Evolutionary conservation across 108 stramenopile species (phyloP).

Genomic region (Phaeodactylum tricornutum): DNA sequence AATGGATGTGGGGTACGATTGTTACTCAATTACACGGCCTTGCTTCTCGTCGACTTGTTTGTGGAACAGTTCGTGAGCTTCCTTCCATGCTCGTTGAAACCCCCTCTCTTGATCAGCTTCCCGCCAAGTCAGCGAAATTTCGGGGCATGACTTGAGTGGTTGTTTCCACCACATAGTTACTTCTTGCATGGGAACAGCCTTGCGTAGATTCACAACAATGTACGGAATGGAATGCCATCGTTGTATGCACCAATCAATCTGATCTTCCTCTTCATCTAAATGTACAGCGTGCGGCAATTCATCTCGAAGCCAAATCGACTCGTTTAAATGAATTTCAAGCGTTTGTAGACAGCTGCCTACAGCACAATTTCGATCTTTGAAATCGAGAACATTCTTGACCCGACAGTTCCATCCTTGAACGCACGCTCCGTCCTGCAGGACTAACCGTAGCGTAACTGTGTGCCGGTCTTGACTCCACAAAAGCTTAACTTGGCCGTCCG

Average conservation of each 20-base stretch:
- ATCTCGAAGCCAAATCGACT: conserved; percentile 13
- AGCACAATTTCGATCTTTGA: conserved; percentile 22
- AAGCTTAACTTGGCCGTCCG: conserved; percentile 2
- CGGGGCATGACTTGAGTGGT: conserved; percentile 22
- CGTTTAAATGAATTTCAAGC: background rate
- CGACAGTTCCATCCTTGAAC: conserved; percentile 3
- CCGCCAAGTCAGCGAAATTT: conserved; percentile 3
- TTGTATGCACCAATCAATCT: conserved; percentile 32
- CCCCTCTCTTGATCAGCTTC: background rate
- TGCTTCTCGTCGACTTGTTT: conserved; percentile 7
- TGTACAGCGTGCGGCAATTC: conserved; percentile 35
- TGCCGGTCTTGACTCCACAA: conserved; percentile 39
- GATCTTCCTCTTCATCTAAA: conserved; percentile 19
- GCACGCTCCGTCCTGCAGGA: conserved; percentile 10
- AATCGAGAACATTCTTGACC: conserved; percentile 11
- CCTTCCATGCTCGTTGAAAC: conserved; percentile 31
- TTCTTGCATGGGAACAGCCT: conserved; percentile 48
- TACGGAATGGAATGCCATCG: background rate
- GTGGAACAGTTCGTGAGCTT: conserved; percentile 30
- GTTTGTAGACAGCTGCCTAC: background rate
- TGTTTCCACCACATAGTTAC: conserved; percentile 40
- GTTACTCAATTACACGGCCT: too few species aligned
- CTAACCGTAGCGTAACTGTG: conserved; percentile 21
- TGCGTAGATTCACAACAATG: conserved; percentile 22
- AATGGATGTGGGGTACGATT: too few species aligned